Percentiles rank a stretch among this genome's conserved stretches.
Evolutionary conservation across 441 rosid species (phyloP).

Genomic region (Sinapis alba): DNA sequence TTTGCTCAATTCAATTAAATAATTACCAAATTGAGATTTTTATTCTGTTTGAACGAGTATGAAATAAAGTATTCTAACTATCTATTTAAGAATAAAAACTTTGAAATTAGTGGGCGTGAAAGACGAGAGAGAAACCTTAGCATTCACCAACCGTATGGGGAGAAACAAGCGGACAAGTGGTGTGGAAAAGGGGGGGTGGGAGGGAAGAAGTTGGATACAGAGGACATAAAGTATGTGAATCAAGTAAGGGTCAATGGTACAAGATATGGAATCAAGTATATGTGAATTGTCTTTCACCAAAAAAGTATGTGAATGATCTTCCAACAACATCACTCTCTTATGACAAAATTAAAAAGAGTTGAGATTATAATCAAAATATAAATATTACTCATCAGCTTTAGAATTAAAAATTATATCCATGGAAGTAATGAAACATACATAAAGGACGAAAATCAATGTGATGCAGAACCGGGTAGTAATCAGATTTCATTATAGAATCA

Average conservation of each 20-base stretch:
- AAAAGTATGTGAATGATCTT: not conserved
- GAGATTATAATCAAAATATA: not conserved
- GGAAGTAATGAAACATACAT: constrained; percentile 4
- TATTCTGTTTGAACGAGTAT: not conserved
- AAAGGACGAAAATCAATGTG: not conserved
- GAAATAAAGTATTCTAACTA: not conserved
- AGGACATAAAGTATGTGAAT: too few species aligned
- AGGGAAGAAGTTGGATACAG: too few species aligned
- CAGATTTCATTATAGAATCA: constrained; percentile 7
- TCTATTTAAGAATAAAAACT: not conserved
- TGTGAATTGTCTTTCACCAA: too few species aligned
- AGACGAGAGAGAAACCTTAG: too few species aligned
- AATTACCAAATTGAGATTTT: not conserved
- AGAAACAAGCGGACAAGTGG: too few species aligned
- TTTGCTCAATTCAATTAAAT: not conserved
- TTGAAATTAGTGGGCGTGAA: too few species aligned
- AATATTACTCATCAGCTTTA: not conserved
- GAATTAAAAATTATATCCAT: constrained; percentile 17
- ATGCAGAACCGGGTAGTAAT: constrained; percentile 3
- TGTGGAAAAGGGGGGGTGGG: too few species aligned
- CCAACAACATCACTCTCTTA: not conserved
- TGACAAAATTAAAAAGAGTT: not conserved
- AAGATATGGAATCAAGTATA: too few species aligned
- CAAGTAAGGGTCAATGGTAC: too few species aligned
- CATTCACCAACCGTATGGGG: too few species aligned